phyloP scores from a whole-genome alignment of 192 early-diverging fungal species.

The Chytriomyces sp. region DNA sequence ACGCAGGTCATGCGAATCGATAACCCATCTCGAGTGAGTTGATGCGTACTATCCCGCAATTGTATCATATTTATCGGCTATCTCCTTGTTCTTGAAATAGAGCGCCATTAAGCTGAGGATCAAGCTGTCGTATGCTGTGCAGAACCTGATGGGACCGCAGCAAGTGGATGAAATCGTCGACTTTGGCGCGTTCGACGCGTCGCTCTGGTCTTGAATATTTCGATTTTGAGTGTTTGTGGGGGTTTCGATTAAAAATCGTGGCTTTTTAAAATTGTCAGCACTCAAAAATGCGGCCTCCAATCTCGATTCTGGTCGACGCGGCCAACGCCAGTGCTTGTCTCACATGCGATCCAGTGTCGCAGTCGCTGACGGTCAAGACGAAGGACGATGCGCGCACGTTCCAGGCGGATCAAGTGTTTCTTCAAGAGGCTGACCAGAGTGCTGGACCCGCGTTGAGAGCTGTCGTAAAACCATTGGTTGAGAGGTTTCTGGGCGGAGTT shows the following conservation, averaged over 20 bases:
- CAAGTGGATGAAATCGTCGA: conserved; percentile 58
- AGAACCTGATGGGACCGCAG: conserved; percentile 25
- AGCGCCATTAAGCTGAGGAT: conserved; percentile 48
- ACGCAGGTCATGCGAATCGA: conserved; percentile 84
- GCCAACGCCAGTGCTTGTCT: background rate
- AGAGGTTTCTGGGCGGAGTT: conserved; percentile 14
- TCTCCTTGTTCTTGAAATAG: conserved; percentile 19
- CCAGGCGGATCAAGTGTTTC: conserved; percentile 26
- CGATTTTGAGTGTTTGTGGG: conserved; percentile 7
- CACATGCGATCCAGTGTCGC: background rate
- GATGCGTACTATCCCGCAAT: background rate
- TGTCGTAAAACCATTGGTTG: conserved; percentile 3
- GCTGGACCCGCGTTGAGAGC: background rate
- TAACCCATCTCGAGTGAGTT: conserved; percentile 73
- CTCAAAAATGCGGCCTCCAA: too few species aligned
- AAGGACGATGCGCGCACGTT: background rate
- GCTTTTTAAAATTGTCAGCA: too few species aligned
- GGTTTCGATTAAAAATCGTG: too few species aligned
- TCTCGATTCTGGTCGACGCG: too few species aligned
- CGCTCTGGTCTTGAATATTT: conserved; percentile 48
- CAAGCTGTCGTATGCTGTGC: conserved; percentile 45
- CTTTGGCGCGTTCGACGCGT: conserved; percentile 51
- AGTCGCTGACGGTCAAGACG: background rate
- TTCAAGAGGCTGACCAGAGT: background rate
- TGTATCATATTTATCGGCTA: background rate